phyloP scores from a whole-genome alignment of 768 basidiomycete genomes.

The Serpula lacrymans region DNA sequence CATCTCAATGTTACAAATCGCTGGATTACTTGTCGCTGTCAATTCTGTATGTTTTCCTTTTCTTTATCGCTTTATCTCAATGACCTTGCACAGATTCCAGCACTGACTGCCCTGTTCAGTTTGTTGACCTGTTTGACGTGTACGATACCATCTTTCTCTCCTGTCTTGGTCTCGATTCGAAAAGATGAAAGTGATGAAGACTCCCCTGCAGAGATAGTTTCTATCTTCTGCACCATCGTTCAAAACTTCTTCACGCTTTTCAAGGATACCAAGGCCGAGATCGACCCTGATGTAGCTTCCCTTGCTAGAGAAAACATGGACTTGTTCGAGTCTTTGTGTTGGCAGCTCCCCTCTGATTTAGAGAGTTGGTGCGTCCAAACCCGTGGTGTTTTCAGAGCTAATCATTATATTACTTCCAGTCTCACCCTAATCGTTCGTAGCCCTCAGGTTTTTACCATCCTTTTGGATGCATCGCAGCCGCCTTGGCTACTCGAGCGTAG shows the following conservation, averaged over 20 bases:
- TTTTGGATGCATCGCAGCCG: conserved; percentile 53
- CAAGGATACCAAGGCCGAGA: conserved; percentile 22
- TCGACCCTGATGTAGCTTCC: conserved; percentile 15
- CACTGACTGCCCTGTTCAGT: conserved; percentile 50
- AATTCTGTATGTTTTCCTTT: conserved; percentile 36
- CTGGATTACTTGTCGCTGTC: conserved; percentile 31
- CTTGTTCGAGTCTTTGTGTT: conserved; percentile 54
- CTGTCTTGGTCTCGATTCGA: conserved; percentile 30
- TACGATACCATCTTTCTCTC: conserved; percentile 46
- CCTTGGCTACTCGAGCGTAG: conserved; percentile 45
- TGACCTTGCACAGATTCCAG: conserved; percentile 35
- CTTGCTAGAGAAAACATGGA: conserved; percentile 42
- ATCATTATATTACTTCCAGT: conserved; percentile 21
- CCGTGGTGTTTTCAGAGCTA: background rate
- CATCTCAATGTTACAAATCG: conserved; percentile 37
- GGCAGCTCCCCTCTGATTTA: conserved; percentile 41
- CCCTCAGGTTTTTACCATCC: conserved; percentile 38
- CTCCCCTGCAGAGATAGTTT: conserved; percentile 33
- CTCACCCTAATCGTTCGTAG: conserved; percentile 37
- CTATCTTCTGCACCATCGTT: conserved; percentile 40
- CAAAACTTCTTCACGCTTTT: conserved; percentile 32
- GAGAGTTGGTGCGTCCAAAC: conserved; percentile 29
- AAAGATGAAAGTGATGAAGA: conserved; percentile 18
- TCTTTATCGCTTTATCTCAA: conserved; percentile 4
- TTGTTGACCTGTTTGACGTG: conserved; percentile 46